phyloP scores from a whole-genome alignment of 805 yeast genomes.

The Myxozyma mucilagina region DNA sequence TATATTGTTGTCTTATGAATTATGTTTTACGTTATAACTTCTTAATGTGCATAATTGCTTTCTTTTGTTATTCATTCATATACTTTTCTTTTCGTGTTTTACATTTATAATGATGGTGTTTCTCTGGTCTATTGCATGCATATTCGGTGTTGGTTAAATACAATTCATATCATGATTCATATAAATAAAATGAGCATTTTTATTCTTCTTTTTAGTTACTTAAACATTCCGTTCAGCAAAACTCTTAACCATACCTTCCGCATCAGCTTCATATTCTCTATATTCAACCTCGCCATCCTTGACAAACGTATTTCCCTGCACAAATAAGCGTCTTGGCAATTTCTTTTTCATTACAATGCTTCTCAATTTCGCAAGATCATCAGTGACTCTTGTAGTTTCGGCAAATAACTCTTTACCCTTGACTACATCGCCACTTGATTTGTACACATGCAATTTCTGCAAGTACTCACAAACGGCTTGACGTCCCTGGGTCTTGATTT shows the following conservation, averaged over 20 bases:
- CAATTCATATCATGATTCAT: background rate
- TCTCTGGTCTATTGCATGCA: too few relatives aligned
- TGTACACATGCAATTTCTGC: slow-evolving; percentile 71
- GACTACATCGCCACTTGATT: slow-evolving; percentile 70
- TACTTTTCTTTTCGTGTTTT: too few relatives aligned
- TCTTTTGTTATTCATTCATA: too few relatives aligned
- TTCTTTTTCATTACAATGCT: slow-evolving; percentile 68
- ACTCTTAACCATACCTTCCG: slow-evolving; percentile 75
- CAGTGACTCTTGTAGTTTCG: slow-evolving; percentile 61
- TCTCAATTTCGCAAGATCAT: slow-evolving; percentile 64
- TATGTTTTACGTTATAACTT: too few relatives aligned
- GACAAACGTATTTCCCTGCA: slow-evolving; percentile 73
- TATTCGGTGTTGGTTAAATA: too few relatives aligned
- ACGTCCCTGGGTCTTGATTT: slow-evolving; percentile 70
- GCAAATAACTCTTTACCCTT: slow-evolving; percentile 64
- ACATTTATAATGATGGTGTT: background rate
- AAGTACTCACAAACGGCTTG: slow-evolving; percentile 71
- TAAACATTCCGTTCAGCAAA: slow-evolving; percentile 60
- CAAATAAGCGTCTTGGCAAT: slow-evolving; percentile 78
- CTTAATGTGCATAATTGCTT: too few relatives aligned
- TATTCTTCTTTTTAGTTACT: background rate
- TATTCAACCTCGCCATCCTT: slow-evolving; percentile 50
- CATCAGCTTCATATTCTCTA: slow-evolving; percentile 73
- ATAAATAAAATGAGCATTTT: background rate
- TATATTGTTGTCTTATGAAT: too few relatives aligned